These are phyloP conservation scores for Geotrichum bryndzae DNA, from an alignment of 1,139 yeast genomes.

Conservation along the genomic window DNA sequence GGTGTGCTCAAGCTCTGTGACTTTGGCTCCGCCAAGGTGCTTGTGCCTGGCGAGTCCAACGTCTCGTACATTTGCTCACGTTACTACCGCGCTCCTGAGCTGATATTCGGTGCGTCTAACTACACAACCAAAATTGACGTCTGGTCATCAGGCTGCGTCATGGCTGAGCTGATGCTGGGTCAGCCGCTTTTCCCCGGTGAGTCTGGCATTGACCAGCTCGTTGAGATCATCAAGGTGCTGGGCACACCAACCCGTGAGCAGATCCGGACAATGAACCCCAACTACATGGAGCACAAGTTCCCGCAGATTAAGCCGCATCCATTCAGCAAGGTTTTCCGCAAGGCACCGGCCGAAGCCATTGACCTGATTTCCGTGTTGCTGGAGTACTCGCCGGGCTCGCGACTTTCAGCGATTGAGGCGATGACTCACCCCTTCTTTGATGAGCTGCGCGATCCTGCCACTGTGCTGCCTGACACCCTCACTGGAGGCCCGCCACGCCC, in stretches of 20 bases:
- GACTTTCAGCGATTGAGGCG: constrained; percentile 66
- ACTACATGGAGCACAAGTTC: constrained; percentile 94
- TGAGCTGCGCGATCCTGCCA: constrained; percentile 55
- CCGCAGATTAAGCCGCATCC: constrained; percentile 96
- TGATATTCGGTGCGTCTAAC: constrained; percentile 84
- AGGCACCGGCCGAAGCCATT: constrained; percentile 54
- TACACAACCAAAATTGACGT: constrained; percentile 96
- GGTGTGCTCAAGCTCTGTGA: constrained; percentile 89
- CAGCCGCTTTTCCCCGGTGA: constrained; percentile 98
- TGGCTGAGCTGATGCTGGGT: constrained; percentile 92
- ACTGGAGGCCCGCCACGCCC: constrained; percentile 34
- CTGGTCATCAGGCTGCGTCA: constrained; percentile 98
- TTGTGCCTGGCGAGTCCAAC: constrained; percentile 85
- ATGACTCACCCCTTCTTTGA: constrained; percentile 70
- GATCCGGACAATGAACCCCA: constrained; percentile 91
- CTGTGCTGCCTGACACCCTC: constrained; percentile 49
- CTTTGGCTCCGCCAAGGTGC: constrained; percentile 95
- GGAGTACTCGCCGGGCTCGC: constrained; percentile 69
- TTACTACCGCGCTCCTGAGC: constrained; percentile 92
- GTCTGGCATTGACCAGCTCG: constrained; percentile 94
- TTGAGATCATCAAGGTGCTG: constrained; percentile 88
- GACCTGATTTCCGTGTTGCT: constrained; percentile 54
- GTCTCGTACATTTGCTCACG: constrained; percentile 95
- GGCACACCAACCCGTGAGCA: constrained; percentile 95
- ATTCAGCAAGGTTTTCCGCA: constrained; percentile 72